Evolutionary conservation across 768 basidiomycete species (phyloP), one percentile per base, ranked within the genome.

Genomic region (Boletus barrowsii): DNA sequence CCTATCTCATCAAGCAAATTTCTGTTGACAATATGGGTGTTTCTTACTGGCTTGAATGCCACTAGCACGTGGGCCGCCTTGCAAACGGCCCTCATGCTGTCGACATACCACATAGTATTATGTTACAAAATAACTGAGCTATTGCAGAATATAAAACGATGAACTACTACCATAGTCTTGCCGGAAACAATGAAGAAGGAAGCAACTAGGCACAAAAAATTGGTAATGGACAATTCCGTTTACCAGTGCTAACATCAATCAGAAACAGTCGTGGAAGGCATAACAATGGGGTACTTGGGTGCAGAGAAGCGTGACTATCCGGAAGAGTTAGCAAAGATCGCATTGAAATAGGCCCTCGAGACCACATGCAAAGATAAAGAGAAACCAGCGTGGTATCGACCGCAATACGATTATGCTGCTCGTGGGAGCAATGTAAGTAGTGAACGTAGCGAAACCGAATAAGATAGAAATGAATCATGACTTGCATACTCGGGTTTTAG

Each of bases 251-350:
- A 66, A 55, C 61, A 55, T 68, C 48, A 46, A 22, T 67, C 64
- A 62, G 68, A 60, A 62, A 52, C 42, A 48, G 35, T 56, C 57
- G 62, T 69, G 22, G 57, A 56, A 51, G 50, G 59, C 59, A 62
- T 54, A 58, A 46, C 39, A 35, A 53, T n/a, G 49, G 42, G 48
- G 33, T 51, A 43, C 53, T 44, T 43, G 44, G 37, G 49, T 39
- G 39, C 26, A 46, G 42, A 18, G 51, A 46, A 26, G 60, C 29
- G 53, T 59, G 44, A 53, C 22, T 46, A 55, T 47, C 58, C 52
- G n/a, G 39, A 39, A 42, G 51, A 10, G 35, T 42, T 37, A 52
- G 48, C 20, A 56, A 48, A 57, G 56, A 56, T 61, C 32, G 46
- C 49, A 36, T 56, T 54, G 49, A 58, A 56, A 49, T 64, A 30